A percentile compares a stretch with the other conserved stretches of the same genome.
Conservation (phyloP, 2,329 filamentous ascomycete genomes). For the Phoma sp. region DNA sequence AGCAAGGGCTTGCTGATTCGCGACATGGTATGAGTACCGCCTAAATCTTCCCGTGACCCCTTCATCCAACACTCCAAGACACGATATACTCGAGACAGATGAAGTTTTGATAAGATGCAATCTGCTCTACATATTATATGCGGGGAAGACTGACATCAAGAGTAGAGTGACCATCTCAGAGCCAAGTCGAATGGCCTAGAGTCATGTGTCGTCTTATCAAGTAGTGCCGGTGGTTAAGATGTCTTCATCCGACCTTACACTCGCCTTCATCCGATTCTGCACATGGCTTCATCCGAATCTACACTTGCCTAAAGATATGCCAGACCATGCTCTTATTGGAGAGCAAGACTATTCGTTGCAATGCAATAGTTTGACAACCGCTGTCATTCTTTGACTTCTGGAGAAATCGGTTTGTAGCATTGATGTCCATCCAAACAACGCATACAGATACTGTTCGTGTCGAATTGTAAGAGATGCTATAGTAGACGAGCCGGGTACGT, state of each 20-base stretch:
- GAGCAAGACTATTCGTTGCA: too few relatives aligned
- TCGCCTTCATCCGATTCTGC: too few relatives aligned
- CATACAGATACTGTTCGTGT: too few relatives aligned
- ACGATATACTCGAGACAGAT: conserved; percentile 6
- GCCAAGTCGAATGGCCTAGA: background rate
- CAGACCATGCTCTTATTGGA: background rate
- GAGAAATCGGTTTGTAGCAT: too few relatives aligned
- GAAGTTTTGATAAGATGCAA: conserved; percentile 13
- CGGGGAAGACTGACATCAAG: conserved; percentile 6
- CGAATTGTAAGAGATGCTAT: too few relatives aligned
- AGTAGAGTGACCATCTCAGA: background rate
- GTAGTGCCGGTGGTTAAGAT: conserved; percentile 16
- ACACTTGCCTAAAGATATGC: background rate
- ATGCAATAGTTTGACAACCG: too few relatives aligned
- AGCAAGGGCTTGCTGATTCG: background rate
- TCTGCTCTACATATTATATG: conserved; percentile 10
- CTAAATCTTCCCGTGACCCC: conserved; percentile 2
- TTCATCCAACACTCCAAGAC: background rate
- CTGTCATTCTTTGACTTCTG: too few relatives aligned
- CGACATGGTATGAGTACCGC: background rate
- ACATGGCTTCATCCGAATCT: too few relatives aligned
- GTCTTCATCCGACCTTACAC: background rate
- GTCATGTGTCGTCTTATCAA: background rate
- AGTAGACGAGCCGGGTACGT: too few relatives aligned
- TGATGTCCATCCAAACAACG: too few relatives aligned